Conservation (phyloP, 2,329 filamentous ascomycete species). For the Capronia coronata region DNA sequence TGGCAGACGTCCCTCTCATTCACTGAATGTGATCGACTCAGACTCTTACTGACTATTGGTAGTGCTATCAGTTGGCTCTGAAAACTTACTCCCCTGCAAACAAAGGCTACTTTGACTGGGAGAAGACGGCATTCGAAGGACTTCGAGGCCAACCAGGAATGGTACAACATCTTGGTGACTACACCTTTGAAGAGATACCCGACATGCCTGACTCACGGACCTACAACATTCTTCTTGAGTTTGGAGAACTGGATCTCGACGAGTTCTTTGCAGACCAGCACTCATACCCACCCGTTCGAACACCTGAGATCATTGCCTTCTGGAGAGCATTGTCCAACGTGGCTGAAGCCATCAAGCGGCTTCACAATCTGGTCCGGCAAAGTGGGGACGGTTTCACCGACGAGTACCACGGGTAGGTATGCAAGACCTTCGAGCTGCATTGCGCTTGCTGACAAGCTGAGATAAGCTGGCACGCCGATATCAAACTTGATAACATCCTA, state of each 20-base stretch:
- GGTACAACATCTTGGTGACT: slow-evolving; percentile 1
- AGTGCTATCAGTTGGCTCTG: slow-evolving; percentile 3
- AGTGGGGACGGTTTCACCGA: not conserved
- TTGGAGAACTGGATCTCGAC: slow-evolving; percentile 2
- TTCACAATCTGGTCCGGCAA: not conserved
- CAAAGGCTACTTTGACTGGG: not conserved
- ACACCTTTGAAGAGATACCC: not conserved
- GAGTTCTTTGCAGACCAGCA: not conserved
- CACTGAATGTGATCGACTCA: not conserved
- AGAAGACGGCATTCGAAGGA: not conserved
- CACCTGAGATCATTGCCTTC: not conserved
- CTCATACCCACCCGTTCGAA: not conserved
- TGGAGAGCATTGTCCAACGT: not conserved
- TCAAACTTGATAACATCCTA: slow-evolving; percentile 4
- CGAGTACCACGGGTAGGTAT: not conserved
- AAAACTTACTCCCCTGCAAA: not conserved
- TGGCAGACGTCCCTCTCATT: not conserved
- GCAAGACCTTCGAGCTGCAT: not conserved
- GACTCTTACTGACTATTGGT: not conserved
- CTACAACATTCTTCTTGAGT: slow-evolving; percentile 2
- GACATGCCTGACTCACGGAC: not conserved
- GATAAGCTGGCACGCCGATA: slow-evolving; percentile 3
- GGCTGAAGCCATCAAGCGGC: not conserved
- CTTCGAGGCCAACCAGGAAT: not conserved
- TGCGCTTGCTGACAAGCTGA: too few relatives aligned